Evolutionary conservation across 1,284 basidiomycete species (phyloP).

Genomic region (Fomitopsis palustris): DNA sequence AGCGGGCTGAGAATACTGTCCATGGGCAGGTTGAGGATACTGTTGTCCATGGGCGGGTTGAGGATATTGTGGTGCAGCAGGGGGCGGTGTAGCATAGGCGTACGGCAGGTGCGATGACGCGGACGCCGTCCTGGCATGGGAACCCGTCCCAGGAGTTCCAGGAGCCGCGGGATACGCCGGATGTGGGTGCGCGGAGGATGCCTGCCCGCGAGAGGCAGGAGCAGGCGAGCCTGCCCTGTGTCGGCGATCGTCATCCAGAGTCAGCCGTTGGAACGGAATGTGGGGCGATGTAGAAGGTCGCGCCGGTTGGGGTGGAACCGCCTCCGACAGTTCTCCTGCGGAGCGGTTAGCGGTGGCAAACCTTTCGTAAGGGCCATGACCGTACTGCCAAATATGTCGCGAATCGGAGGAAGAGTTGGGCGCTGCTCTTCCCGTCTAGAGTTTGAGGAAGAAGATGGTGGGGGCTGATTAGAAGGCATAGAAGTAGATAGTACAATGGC

Average conservation of each 20-base stretch:
- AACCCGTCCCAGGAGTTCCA: slow-evolving; percentile 6
- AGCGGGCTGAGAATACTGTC: too few relatives aligned
- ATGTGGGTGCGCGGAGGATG: neutral
- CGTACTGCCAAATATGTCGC: slow-evolving; percentile 57
- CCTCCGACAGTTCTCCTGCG: slow-evolving; percentile 21
- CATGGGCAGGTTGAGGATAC: too few relatives aligned
- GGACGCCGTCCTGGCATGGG: slow-evolving; percentile 17
- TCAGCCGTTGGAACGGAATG: slow-evolving; percentile 17
- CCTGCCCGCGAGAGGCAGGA: neutral
- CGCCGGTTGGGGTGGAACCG: slow-evolving; percentile 22
- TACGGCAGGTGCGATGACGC: slow-evolving; percentile 16
- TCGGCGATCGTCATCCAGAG: slow-evolving; percentile 23
- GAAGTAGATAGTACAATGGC: slow-evolving; percentile 5
- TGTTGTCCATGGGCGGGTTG: slow-evolving; percentile 15
- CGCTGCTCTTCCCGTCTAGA: slow-evolving; percentile 39
- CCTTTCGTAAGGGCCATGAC: neutral
- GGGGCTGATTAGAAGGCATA: slow-evolving; percentile 38
- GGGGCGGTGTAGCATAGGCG: slow-evolving; percentile 6
- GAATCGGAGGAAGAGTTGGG: slow-evolving; percentile 73
- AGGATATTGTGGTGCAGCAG: neutral
- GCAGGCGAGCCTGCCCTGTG: slow-evolving; percentile 13
- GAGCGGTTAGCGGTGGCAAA: neutral
- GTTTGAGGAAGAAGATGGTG: slow-evolving; percentile 28
- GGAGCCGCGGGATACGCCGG: slow-evolving; percentile 1
- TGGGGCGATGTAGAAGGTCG: slow-evolving; percentile 22